Conservation (phyloP, 2,329 filamentous ascomycete genomes). For the Lasiodiplodia sp. region DNA sequence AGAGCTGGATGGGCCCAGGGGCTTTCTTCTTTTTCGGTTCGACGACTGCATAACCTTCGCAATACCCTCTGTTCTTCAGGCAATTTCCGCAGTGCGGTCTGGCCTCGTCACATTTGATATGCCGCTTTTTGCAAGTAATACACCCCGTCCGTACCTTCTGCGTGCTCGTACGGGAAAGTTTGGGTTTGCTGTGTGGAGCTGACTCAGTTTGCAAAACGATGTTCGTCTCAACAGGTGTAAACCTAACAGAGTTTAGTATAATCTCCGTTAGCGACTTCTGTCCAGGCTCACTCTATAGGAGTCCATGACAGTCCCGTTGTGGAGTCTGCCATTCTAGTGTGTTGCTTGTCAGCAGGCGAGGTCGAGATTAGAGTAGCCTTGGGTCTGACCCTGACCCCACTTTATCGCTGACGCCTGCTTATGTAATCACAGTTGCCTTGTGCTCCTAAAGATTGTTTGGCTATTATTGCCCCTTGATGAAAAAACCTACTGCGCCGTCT, state of each 20-base stretch:
- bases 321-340: too few relatives aligned
- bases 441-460: too few relatives aligned
- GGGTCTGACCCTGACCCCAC: too few relatives aligned
- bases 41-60: conserved; percentile 4
- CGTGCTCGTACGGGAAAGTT: conserved; percentile 6
- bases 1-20: not conserved
- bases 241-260: not conserved
- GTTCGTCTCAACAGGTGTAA: not conserved
- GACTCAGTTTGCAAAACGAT: not conserved
- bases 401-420: too few relatives aligned
- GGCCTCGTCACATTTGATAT: conserved; percentile 35
- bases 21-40: not conserved
- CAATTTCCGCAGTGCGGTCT: conserved; percentile 36
- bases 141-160: conserved; percentile 10
- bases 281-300: too few relatives aligned
- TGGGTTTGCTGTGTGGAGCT: not conserved
- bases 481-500: too few relatives aligned
- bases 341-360: too few relatives aligned
- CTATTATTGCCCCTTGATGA: too few relatives aligned
- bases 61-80: not conserved
- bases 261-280: too few relatives aligned
- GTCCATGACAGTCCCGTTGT: too few relatives aligned
- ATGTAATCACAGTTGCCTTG: too few relatives aligned
- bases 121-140: conserved; percentile 15
- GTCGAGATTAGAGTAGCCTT: too few relatives aligned